These are phyloP conservation scores for Chondrostereum purpureum DNA, from an alignment of 1,284 basidiomycete species.

Conservation along the genomic window DNA sequence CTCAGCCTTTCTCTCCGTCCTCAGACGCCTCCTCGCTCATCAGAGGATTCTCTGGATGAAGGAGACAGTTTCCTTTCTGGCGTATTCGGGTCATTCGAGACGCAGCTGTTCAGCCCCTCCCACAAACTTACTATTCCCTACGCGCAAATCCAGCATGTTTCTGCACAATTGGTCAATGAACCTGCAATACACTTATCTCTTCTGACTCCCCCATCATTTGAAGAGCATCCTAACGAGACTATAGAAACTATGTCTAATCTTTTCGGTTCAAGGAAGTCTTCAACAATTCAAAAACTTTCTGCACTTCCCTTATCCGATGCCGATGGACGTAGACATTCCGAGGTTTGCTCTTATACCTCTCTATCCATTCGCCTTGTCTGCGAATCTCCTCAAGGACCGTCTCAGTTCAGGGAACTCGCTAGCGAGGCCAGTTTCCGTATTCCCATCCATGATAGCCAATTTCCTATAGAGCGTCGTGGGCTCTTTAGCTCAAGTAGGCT, in stretches of 20 bases:
- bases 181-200: slow-evolving; percentile 37
- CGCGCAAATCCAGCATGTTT: slow-evolving; percentile 33
- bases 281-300: too few relatives aligned
- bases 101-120: slow-evolving; percentile 24
- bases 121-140: too few relatives aligned
- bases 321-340: slow-evolving; percentile 14
- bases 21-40: too few relatives aligned
- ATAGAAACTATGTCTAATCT: too few relatives aligned
- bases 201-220: slow-evolving; percentile 37
- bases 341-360: slow-evolving; percentile 39
- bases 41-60: too few relatives aligned
- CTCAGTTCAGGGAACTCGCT: slow-evolving; percentile 32
- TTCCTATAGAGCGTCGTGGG: slow-evolving; percentile 29
- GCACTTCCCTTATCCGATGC: slow-evolving; percentile 20
- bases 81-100: too few relatives aligned
- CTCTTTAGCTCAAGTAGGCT: slow-evolving; percentile 32
- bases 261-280: too few relatives aligned
- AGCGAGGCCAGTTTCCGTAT: slow-evolving; percentile 30
- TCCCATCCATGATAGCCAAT: slow-evolving; percentile 25
- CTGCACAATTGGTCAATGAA: slow-evolving; percentile 23
- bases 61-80: too few relatives aligned
- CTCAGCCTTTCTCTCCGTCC: too few relatives aligned
- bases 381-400: slow-evolving; percentile 23
- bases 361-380: slow-evolving; percentile 43
- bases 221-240: slow-evolving; percentile 21